phyloP scores from a whole-genome alignment of 2,329 filamentous ascomycete species.

The Ophiocordyceps camponoti-saundersi region DNA sequence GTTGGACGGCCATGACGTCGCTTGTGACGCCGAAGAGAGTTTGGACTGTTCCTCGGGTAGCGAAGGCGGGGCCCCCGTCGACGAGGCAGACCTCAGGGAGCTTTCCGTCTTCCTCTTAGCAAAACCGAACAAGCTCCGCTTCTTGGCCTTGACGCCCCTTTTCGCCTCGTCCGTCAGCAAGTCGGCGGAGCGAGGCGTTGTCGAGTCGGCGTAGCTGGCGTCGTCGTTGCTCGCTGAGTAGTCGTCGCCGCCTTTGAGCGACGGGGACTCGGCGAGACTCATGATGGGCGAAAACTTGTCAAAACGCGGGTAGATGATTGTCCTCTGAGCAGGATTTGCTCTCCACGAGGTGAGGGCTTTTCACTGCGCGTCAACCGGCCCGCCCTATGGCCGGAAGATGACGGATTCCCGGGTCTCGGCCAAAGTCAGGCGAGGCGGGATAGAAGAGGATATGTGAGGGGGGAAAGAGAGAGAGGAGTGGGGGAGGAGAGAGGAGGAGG shows the following conservation, averaged over 20 bases:
- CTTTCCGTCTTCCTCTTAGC: slow-evolving; percentile 39
- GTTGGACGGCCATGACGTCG: slow-evolving; percentile 22
- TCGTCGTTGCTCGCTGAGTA: slow-evolving; percentile 6
- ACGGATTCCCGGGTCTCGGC: background rate
- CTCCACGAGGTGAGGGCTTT: background rate
- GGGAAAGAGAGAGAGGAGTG: too few relatives aligned
- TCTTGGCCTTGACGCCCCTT: slow-evolving; percentile 24
- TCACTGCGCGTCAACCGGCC: background rate
- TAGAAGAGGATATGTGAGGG: too few relatives aligned
- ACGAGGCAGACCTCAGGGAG: slow-evolving; percentile 19
- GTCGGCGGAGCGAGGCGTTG: slow-evolving; percentile 14
- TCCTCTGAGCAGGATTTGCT: background rate
- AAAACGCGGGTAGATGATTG: background rate
- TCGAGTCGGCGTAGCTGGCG: slow-evolving; percentile 12
- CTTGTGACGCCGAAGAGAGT: slow-evolving; percentile 16
- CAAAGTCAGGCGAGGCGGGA: background rate
- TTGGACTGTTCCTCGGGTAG: slow-evolving; percentile 18
- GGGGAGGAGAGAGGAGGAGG: too few relatives aligned
- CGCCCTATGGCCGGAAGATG: background rate
- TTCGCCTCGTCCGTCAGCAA: slow-evolving; percentile 11
- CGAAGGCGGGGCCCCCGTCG: slow-evolving; percentile 15
- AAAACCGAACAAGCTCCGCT: slow-evolving; percentile 41
- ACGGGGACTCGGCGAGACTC: slow-evolving; percentile 13
- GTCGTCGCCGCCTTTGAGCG: slow-evolving; percentile 5
- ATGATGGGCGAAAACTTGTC: slow-evolving; percentile 5